Evolutionary conservation across 2,329 filamentous ascomycete genomes (phyloP), one percentile per base, ranked within the genome.

Genomic region (Penicillium sp.): DNA sequence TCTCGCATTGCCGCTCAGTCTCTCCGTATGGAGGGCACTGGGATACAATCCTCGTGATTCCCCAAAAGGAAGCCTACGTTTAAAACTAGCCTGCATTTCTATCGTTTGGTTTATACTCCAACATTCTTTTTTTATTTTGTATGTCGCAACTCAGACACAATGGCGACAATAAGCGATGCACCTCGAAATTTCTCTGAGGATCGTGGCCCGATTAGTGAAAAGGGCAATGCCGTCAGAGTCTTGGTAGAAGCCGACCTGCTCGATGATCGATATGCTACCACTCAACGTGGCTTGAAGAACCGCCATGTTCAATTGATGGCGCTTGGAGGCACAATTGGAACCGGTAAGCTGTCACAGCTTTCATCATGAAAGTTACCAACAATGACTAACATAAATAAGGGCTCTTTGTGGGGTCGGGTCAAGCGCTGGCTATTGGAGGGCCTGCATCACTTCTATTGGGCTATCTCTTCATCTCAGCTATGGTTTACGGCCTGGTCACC

Each of bases 261-360:
- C 8, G 74, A 76, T 57, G 69, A 71, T 39, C 69, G 74, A 18
- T 76, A 76, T 55, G 61, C 57, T 26, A 67, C 66, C 13, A 76
- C 74, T 39, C 61, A 76, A 58, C 73, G 75, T 36, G 74, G 74
- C 9, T 65, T 77, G 36, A 74, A 74, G 53, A 75, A 66, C 34
- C 71, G 74, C 49, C 74, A 76, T 66, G 72, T 74, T 13, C 73
- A 76, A 58, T 69, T 74, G 61, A 73, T 78, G 74, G 82, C 82
- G 13, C 74, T 85, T 13, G 81, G 81, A 51, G 81, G 82, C 53
- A 82, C 81, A 4, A 84, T 84, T 55, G 78, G 79, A 38, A 82
- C 80, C 2, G 81, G 61, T 62, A 14, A 39, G 55, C 27, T 4
- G n/a, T 10, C 7, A 9, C 11, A 7, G 16, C 19, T 11, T 23